phyloP scores from a whole-genome alignment of 306 rosid genomes.

The Dryas octopetala region DNA sequence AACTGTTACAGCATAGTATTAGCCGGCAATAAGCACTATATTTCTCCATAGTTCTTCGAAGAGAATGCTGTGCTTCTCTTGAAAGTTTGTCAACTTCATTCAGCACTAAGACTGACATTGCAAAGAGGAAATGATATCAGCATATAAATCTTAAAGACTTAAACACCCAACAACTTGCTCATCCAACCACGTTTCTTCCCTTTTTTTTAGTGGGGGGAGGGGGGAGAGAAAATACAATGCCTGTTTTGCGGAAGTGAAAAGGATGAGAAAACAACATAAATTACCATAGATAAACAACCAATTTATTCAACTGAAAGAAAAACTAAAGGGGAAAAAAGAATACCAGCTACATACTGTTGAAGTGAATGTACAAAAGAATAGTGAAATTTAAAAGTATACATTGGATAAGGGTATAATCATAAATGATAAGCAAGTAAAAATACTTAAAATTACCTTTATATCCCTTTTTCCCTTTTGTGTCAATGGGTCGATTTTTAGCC shows the following conservation, averaged over 20 bases:
- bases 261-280: not conserved
- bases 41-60: slow-evolving; percentile 94
- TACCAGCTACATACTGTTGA: not conserved
- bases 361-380: not conserved
- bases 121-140: slow-evolving; percentile 33
- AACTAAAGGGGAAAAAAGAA: not conserved
- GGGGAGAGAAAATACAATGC: not conserved
- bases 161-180: not conserved
- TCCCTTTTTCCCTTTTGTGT: slow-evolving; percentile 81
- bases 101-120: slow-evolving; percentile 67
- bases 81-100: slow-evolving; percentile 95
- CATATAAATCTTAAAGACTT: not conserved
- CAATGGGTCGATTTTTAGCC: slow-evolving; percentile 86
- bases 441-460: slow-evolving; percentile 54
- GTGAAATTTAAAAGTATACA: not conserved
- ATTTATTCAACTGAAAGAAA: not conserved
- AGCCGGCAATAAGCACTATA: slow-evolving; percentile 88
- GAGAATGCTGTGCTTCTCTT: slow-evolving; percentile 94
- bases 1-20: slow-evolving; percentile 89
- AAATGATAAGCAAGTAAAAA: not conserved
- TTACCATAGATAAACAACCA: not conserved
- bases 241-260: not conserved
- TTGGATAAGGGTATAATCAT: not conserved
- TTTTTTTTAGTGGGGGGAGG: not conserved
- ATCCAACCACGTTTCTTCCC: not conserved